Base-by-base conservation (phyloP, 495 filamentous ascomycete species). In the Hyaloscypha variabilis region DNA sequence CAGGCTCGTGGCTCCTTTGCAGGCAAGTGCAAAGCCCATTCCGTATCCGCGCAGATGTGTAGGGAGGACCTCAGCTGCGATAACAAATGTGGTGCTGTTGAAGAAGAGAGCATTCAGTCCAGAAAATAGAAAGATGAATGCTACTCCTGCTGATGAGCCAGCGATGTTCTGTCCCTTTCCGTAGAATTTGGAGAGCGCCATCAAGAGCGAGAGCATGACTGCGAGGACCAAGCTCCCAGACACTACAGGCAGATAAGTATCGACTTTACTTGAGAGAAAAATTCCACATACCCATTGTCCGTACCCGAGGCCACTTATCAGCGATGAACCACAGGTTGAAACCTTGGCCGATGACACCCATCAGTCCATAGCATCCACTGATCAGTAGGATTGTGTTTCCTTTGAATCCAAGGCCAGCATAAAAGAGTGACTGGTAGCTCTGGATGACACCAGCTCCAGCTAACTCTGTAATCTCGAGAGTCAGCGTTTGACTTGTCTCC, bases 51-150 rank as follows among this genome's bases (percentile, higher is more conserved):
- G 34, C 28, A 29, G 58, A 26, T 58, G 64, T 13, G 57, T 10
- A 14, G 39, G 58, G 29, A 39, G 55, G 1, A 26, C 34, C 3
- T 62, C 60, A 5, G 51, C 36, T 21, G 49, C 24, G 11, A 63
- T 28, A 11, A 26, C 36, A n/a, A 39, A 49, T 21, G 51, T 51
- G 31, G 34, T 63, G 23, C 25, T 58, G 60, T 68, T 68, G 66
- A 68, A 68, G 61, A 58, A 68, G 54, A 68, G 34, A 46, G 66
- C 62, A 46, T 65, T 65, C 3, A 53, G 46, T 26, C 57, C 62
- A n/a, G 66, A 58, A 31, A 54, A 68, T 25, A 68, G 28, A 29
- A 68, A 68, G 13, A 68, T 68, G 49, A 68, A 53, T 8, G 66
- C 66, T 4, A 68, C 46, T 24, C 60, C 66, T 8, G 62, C 61